Conservation (phyloP, 2,329 filamentous ascomycete genomes). For the Talaromyces sp. region DNA sequence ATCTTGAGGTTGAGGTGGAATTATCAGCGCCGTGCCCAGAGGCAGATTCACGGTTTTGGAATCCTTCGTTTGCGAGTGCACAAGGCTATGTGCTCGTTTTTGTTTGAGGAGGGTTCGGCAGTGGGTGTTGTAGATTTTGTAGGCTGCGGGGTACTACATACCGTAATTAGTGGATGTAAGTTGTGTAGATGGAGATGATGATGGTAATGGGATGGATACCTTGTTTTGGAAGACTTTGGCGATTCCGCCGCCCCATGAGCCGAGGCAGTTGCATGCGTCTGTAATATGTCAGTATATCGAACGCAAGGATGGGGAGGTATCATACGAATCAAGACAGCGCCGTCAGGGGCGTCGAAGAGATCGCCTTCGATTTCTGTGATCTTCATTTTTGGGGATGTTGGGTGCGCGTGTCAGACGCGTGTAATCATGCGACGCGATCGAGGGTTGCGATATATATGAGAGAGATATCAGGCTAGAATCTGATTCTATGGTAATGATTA, state of each 20-base stretch:
- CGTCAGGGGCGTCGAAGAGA: constrained; percentile 54
- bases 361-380: constrained; percentile 42
- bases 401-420: background rate
- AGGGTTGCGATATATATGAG: too few species aligned
- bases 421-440: background rate
- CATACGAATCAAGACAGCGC: constrained; percentile 53
- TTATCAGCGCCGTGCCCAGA: constrained; percentile 53
- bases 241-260: constrained; percentile 60
- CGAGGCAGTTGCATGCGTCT: constrained; percentile 61
- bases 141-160: constrained; percentile 53
- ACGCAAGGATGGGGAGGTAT: background rate
- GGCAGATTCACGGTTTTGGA: constrained; percentile 22
- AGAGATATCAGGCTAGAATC: too few species aligned
- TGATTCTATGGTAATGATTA: too few species aligned
- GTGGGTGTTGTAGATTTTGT: constrained; percentile 47
- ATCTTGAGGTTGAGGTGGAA: constrained; percentile 49
- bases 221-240: constrained; percentile 50
- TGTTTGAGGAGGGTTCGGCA: constrained; percentile 38
- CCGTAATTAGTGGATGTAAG: background rate
- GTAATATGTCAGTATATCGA: background rate
- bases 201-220: constrained; percentile 22
- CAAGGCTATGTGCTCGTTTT: background rate
- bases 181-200: background rate
- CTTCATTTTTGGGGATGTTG: background rate
- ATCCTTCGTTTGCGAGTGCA: background rate